Evolutionary conservation across 2,329 filamentous ascomycete species (phyloP), one percentile per base, ranked within the genome.

Genomic region (Sporothrix pallida): DNA sequence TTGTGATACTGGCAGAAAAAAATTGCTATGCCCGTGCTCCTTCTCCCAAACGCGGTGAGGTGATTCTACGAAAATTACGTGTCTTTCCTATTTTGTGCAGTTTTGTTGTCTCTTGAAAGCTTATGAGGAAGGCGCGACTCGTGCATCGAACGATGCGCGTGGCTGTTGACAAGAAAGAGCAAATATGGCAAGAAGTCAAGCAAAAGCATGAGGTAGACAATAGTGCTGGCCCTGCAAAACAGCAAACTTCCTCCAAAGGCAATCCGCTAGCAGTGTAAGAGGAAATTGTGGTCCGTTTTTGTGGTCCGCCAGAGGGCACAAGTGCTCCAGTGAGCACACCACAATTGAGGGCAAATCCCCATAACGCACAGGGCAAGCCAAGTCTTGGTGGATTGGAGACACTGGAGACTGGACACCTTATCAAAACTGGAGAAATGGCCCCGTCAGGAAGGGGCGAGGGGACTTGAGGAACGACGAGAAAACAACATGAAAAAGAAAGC

Each of bases 221-320:
- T 23, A 5, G 17, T 65, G 37, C 9, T 20, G 2, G 37, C 37
- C 31, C 42, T 48, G 42, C 62, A 48, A 48, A 67, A 46, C 1
- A 26, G 68, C 50, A 58, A 70, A 70, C 68, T 70, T 58, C 68
- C 52, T 58, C 68, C 52, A 70, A 70, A 58, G 68, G 68, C 52
- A 70, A 58, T 46, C 17, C 68, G n/a, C 68, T 70, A 70, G 50
- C 68, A 58, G 68, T 70, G 70, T 71, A 71, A 71, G 44, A 71
- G 56, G 23, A 52, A 71, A 17, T 17, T 44, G 54, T 60, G n/a
- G 52, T 20, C n/a, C 37, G 23, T 46, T 46, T 56, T 20, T 20
- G 48, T 42, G 48, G 48, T 31, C 67, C 42, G 20, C 54, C 54
- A 56, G n/a, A n/a, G n/a, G n/a, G 8, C 15, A 17, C 52, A 54